These are phyloP conservation scores for Aegilops longissima DNA, from an alignment of 176 grass and related monocot genomes.

Conservation along the genomic window DNA sequence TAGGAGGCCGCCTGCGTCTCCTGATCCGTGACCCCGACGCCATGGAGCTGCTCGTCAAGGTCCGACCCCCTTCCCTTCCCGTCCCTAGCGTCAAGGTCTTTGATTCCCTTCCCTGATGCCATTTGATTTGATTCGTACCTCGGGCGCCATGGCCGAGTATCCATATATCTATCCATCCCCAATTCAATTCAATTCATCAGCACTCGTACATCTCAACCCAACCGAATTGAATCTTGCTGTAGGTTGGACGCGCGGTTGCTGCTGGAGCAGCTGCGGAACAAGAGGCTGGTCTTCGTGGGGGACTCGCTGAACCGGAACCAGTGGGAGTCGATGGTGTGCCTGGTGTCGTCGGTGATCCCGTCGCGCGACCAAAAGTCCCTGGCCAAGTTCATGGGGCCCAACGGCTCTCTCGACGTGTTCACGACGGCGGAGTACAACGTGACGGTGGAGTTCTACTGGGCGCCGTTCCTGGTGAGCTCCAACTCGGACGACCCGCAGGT, in stretches of 20 bases:
- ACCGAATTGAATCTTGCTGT: too few species aligned
- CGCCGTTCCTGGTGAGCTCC: slow-evolving; percentile 76
- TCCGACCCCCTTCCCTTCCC: too few species aligned
- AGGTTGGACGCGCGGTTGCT: slow-evolving; percentile 63
- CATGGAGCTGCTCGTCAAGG: too few species aligned
- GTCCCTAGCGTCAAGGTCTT: too few species aligned
- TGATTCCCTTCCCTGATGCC: too few species aligned
- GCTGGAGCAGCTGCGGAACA: slow-evolving; percentile 69
- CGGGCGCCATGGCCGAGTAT: too few species aligned
- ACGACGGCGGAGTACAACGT: slow-evolving; percentile 68
- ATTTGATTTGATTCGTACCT: too few species aligned
- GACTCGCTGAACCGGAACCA: slow-evolving; percentile 92
- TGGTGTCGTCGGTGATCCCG: slow-evolving; percentile 57
- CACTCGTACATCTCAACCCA: too few species aligned
- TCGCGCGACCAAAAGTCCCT: slow-evolving; percentile 44
- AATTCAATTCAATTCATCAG: too few species aligned
- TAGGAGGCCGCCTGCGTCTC: too few species aligned
- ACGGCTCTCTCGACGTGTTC: slow-evolving; percentile 72
- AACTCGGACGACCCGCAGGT: slow-evolving; percentile 64
- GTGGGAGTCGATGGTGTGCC: slow-evolving; percentile 97
- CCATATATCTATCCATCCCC: too few species aligned
- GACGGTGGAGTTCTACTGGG: slow-evolving; percentile 86
- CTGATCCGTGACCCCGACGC: too few species aligned
- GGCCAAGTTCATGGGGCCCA: slow-evolving; percentile 56
- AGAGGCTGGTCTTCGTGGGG: slow-evolving; percentile 84